Base-by-base conservation (phyloP, 495 filamentous ascomycete genomes). In the Aspergillus sclerotioniger region DNA sequence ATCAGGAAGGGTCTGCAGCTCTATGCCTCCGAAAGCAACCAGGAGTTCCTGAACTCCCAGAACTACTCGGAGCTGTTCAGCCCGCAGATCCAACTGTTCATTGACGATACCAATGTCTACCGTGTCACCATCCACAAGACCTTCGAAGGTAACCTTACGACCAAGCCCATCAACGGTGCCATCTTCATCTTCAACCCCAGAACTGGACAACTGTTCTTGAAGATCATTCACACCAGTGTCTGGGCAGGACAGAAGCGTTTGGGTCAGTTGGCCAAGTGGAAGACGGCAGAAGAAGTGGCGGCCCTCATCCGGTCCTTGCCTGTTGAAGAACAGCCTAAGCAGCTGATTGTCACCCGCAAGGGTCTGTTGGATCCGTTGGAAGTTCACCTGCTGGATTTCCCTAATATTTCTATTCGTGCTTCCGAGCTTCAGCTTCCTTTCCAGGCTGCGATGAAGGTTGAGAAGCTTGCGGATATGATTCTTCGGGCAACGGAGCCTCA, bases 141-240 rank as follows among this genome's bases (percentile, higher is more conserved):
- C 0, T 99, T 99, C 62, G 95, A 99, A 71, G 95, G 95, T 61
- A 99, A 99, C 66, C 78, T 99, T 80, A 99, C 95, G 2, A 99
- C 95, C 0, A 99, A 99, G 76, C 95, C 95, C 19, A 99, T 99
- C 78, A 99, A 99, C 74, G 95, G 95, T 67, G 95, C 95, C 33
- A 99, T 99, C 67, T 98, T 99, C 79, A 98, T 99, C 74, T 96
- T 99, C 85, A 99, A 98, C 68, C 95, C 95, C 16, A 86, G 95
- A 47, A 98, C 95, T 60, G 95, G 95, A 32, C 95, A 99, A 66
- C 76, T 99, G 17, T 99, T 99, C 84, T 73, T 99, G 64, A 99
- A 99, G 84, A 97, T 99, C 67, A 99, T 99, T 62, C 95, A 99
- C 76, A 99, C 95, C 3, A 97, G 92, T 65, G 95, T 99, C 39